Evolutionary conservation across 169 alveolate species (phyloP), one percentile per base, ranked within the genome.

Genomic region (Eimeria sp.): DNA sequence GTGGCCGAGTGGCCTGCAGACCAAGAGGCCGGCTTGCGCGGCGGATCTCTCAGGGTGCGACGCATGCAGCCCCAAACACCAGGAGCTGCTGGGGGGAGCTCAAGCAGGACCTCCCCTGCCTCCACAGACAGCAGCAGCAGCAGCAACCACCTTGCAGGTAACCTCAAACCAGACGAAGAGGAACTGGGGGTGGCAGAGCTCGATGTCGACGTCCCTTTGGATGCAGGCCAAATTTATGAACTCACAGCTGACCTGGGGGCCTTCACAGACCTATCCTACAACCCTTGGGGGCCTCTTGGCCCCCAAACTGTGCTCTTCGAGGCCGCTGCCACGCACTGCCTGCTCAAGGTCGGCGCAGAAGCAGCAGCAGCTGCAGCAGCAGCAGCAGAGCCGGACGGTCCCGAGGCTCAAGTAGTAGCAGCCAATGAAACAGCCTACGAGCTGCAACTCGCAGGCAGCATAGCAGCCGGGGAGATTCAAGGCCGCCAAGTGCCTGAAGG

Each of bases 201-300:
- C 14, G 27, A 22, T n/a, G 88, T 92, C 11, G 49, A 63, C 20
- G 97, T 70, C 43, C 95, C 97, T 22, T 76, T 97, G 18, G 89
- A 95, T 14, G 94, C 94, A 3, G 98, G 98, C 9, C 94, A 95
- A 73, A 95, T 70, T 13, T 97, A 97, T 94, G 97, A 96, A 75
- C 92, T 97, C 65, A 87, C 95, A 10, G 97, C 92, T 0, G 97
- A 96, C 40, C 76, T 95, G 45, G 98, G 98, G 43, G 97, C 97
- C 45, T 67, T 97, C 63, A 96, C 97, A 47, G 98, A 97, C 72
- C 76, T 96, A 18, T 82, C 97, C n/a, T 97, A 97, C 96, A 96
- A 97, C 72, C 98, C 98, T 3, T 96, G 97, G 98, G 98, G 97
- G 65, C 97, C 97, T 63, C 97, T 97, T 5, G 96, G 94, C 3